phyloP scores from a whole-genome alignment of 179 eudicot genomes.

The Beta corolliflora region DNA sequence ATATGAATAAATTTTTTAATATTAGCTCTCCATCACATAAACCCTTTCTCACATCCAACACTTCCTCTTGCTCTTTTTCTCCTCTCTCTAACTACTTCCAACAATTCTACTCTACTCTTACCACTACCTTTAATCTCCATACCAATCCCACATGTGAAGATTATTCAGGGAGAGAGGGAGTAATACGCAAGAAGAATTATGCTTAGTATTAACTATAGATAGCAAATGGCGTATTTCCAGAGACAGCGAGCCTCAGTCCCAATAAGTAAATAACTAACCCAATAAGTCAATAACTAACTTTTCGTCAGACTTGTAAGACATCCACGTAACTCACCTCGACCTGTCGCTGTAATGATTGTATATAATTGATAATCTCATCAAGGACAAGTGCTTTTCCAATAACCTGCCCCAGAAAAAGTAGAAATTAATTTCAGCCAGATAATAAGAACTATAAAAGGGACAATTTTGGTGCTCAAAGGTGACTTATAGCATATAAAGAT shows the following conservation, averaged over 20 bases:
- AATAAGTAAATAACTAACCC: background rate
- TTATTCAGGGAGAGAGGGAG: background rate
- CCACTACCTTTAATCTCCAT: no score
- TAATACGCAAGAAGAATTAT: background rate
- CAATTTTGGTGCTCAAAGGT: background rate
- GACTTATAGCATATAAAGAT: conserved; percentile 3
- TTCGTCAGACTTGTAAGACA: background rate
- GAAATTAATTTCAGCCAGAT: conserved; percentile 2
- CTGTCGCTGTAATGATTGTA: conserved; percentile 89
- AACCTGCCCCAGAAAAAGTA: conserved; percentile 44
- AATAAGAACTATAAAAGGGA: background rate
- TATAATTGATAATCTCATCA: conserved; percentile 92
- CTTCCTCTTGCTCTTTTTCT: no score
- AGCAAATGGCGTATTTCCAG: background rate
- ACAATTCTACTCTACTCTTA: no score
- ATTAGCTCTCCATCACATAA: no score
- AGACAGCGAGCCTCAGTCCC: no score
- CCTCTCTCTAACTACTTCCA: no score
- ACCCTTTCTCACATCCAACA: no score
- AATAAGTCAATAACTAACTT: background rate
- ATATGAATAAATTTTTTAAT: no score
- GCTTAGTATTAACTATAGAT: background rate
- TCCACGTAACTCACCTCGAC: conserved; percentile 64
- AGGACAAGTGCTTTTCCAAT: conserved; percentile 95
- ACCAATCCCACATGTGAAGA: no score